Evolutionary conservation across 164 flowering plant species (phyloP), one percentile per base, ranked within the genome.

Genomic region (Dillenia turbinata): DNA sequence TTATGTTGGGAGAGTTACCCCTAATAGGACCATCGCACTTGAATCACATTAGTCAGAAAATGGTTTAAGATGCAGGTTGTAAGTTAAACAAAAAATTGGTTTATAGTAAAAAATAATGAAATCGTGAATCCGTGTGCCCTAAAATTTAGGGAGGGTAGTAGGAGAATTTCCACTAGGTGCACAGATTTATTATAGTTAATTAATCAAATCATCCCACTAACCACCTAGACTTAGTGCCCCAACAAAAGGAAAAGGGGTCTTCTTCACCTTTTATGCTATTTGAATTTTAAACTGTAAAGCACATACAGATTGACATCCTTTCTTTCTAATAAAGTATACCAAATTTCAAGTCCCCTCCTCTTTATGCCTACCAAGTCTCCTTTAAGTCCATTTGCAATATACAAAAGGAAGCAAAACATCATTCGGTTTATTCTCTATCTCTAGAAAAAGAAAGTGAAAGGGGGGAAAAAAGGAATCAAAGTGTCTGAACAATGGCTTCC

Each of bases 171-270:
- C 49, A 68, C 63, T 48, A 11, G 16, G 9, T 33, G 24, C 46
- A 61, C 50, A 47, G 12, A 45, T 17, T 62, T 48, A 15, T 7
- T 11, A 14, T 9, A 65, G 50, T 56, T 50, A 51, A 65, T 60
- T 59, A 49, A 54, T 69, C 53, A 16, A 48, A 61, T 53, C 26
- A 67, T 45, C 61, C 81, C 78, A 77, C 82, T 72, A 72, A 73
- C 76, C 68, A 48, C 53, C 44, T 63, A 70, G 81, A 81, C 83
- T 76, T 81, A 75, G 78, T 75, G 87, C 78, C 73, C 85, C 76
- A 70, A 76, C 79, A 72, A 74, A 33, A 13, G 79, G 80, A 54
- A 77, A 86, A 83, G 84, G 76, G 81, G 73, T 73, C 75, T 71
- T 62, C 48, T 58, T 75, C 66, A 51, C 72, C 80, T 82, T 83